Base-by-base conservation (phyloP, 495 filamentous ascomycete genomes). In the Corynascus novoguineensis region DNA sequence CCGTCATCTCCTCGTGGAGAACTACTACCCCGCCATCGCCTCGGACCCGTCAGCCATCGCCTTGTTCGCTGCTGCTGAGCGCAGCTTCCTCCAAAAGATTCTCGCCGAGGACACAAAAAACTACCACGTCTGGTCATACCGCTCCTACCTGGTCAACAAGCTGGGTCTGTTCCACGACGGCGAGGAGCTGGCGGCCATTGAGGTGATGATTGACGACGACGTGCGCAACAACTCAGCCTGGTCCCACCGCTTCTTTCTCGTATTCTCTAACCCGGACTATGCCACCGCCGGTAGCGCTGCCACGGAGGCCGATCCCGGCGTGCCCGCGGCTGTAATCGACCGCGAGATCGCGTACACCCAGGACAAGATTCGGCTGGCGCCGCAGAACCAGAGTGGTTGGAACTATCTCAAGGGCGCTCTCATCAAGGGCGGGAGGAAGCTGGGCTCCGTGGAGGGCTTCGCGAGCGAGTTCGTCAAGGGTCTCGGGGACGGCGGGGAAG, bases 101-200 rank as follows among this genome's bases (percentile, higher is more conserved):
- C 88, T 98, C 41, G 79, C 80, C 55, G 78, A 85, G 61, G 93
- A 98, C 70, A 81, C 85, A 12, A 98, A 98, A 71, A 98, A 98
- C 75, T 97, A 97, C 68, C 93, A 98, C 69, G 95, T 98, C 37
- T 98, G 93, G 92, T 88, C 85, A 50, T 97, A 97, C 69, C 81
- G 89, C 14, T 93, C 96, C 72, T 97, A 92, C 82, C 77, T 97
- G 1, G 90, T 97, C 35, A 80, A 82, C 31, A 88, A 89, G 62
- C 88, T 97, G 65, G 76, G 75, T 19, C 71, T 92, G 19, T 98
- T 71, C 63, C 63, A 40, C 32, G 60, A 58, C 49, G 57, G 57
- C 3, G 73, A 59, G 10, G 93, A 98, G 74, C 73, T 91, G 27
- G 71, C 79, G 53, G 83, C 84, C 61, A 75, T 88, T 48, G 85